These are phyloP conservation scores for Lophium mytilinum DNA, from an alignment of 495 filamentous ascomycete genomes.

Conservation along the genomic window DNA sequence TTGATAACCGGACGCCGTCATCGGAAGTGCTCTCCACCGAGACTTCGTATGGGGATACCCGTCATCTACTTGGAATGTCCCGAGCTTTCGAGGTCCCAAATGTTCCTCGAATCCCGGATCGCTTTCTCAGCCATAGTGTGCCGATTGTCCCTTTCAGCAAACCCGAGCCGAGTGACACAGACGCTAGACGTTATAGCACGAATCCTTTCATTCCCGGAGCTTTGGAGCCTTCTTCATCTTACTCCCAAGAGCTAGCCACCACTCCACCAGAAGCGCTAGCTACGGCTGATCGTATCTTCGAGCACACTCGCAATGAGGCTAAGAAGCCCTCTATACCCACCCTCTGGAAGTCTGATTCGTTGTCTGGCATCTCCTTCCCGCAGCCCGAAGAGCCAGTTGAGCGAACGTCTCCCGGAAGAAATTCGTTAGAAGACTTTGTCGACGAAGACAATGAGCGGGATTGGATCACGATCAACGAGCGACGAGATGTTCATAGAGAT, in stretches of 20 bases:
- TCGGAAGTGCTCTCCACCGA: conserved; percentile 18
- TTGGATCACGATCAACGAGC: conserved; percentile 29
- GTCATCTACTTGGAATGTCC: conserved; percentile 20
- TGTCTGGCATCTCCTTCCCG: background rate
- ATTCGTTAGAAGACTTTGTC: background rate
- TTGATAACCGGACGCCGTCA: background rate
- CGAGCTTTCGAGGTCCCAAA: conserved; percentile 1
- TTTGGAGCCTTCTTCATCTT: conserved; percentile 15
- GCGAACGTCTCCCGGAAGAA: conserved; percentile 8
- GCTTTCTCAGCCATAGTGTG: background rate
- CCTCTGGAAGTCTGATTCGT: conserved; percentile 10
- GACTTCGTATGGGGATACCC: conserved; percentile 31
- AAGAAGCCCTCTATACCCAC: conserved; percentile 4
- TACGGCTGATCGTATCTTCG: conserved; percentile 17
- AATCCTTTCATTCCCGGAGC: background rate
- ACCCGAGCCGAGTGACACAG: no score
- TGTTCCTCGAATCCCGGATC: background rate
- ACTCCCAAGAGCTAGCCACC: conserved; percentile 7
- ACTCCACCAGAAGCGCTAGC: conserved; percentile 17
- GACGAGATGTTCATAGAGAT: background rate
- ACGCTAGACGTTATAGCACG: no score
- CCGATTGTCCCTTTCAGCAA: no score
- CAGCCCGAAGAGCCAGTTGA: conserved; percentile 4
- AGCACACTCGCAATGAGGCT: background rate
- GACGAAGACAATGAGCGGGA: conserved; percentile 24